Conservation (phyloP, 2,329 filamentous ascomycete species). For the Fusarium annulatum region DNA sequence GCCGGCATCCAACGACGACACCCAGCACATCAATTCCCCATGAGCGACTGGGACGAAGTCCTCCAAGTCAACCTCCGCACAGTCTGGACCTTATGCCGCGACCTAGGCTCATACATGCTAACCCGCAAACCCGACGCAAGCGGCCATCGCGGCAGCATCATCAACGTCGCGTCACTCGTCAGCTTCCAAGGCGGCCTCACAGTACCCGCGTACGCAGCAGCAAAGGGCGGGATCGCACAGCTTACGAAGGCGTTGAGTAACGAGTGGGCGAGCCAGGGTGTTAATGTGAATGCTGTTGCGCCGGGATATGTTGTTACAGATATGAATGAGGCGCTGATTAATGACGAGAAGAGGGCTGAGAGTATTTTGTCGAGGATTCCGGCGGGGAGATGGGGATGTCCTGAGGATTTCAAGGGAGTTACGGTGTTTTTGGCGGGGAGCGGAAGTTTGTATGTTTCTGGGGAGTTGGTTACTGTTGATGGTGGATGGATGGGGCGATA, state of each 20-base stretch:
- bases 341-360: constrained; percentile 73
- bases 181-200: constrained; percentile 88
- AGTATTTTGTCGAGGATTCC: constrained; percentile 85
- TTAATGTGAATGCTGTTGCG: constrained; percentile 88
- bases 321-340: constrained; percentile 87
- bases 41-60: constrained; percentile 78
- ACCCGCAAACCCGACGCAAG: constrained; percentile 59
- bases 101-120: constrained; percentile 83
- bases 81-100: constrained; percentile 82
- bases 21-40: constrained; percentile 78
- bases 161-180: constrained; percentile 86
- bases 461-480: constrained; percentile 84
- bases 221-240: constrained; percentile 86
- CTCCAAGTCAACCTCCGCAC: constrained; percentile 86
- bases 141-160: constrained; percentile 74
- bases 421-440: constrained; percentile 80
- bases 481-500: constrained; percentile 68
- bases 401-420: constrained; percentile 88
- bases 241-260: constrained; percentile 88
- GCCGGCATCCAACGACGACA: constrained; percentile 87
- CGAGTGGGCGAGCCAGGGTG: constrained; percentile 82
- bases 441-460: constrained; percentile 82
- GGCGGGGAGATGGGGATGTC: constrained; percentile 82
- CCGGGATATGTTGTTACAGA: constrained; percentile 91
- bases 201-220: constrained; percentile 87